These are phyloP conservation scores for Leishmania lainsoni DNA, from an alignment of 208 protist genomes.

Conservation along the genomic window DNA sequence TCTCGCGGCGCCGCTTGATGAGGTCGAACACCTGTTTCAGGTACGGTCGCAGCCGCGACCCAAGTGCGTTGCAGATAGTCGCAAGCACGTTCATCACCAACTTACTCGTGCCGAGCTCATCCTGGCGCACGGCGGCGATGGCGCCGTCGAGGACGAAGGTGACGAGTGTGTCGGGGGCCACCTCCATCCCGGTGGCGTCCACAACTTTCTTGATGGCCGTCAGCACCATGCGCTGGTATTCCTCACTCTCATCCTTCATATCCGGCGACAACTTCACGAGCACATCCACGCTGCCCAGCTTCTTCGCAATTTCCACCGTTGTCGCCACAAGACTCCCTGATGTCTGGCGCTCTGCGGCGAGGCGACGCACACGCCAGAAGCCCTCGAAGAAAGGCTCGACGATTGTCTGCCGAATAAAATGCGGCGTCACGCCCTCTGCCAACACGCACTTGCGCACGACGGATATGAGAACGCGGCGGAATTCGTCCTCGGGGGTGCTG, in stretches of 20 bases:
- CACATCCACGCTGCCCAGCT: conserved; percentile 95
- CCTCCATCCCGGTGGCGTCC: conserved; percentile 73
- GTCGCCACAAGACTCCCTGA: conserved; percentile 94
- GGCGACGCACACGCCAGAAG: conserved; percentile 96
- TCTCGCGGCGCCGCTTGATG: conserved; percentile 97
- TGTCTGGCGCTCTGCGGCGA: conserved; percentile 96
- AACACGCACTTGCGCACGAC: conserved; percentile 98
- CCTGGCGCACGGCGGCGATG: conserved; percentile 97
- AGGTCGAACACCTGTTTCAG: conserved; percentile 96
- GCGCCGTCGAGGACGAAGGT: conserved; percentile 96
- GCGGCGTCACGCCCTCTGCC: conserved; percentile 96
- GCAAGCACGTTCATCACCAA: conserved; percentile 93
- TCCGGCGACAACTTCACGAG: conserved; percentile 94
- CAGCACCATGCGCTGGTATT: conserved; percentile 96
- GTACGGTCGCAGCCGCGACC: conserved; percentile 92
- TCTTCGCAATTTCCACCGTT: conserved; percentile 96
- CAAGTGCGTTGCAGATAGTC: conserved; percentile 95
- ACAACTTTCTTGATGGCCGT: conserved; percentile 92
- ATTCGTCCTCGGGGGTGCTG: conserved; percentile 97
- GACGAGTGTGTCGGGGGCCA: conserved; percentile 93
- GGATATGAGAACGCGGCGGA: conserved; percentile 99
- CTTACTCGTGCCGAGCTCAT: conserved; percentile 91
- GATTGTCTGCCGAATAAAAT: conserved; percentile 93
- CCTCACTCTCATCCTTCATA: conserved; percentile 98
- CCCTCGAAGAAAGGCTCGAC: conserved; percentile 91